These are phyloP conservation scores for Prototheca cutis DNA, from an alignment of 163 green algal species.

Conservation along the genomic window DNA sequence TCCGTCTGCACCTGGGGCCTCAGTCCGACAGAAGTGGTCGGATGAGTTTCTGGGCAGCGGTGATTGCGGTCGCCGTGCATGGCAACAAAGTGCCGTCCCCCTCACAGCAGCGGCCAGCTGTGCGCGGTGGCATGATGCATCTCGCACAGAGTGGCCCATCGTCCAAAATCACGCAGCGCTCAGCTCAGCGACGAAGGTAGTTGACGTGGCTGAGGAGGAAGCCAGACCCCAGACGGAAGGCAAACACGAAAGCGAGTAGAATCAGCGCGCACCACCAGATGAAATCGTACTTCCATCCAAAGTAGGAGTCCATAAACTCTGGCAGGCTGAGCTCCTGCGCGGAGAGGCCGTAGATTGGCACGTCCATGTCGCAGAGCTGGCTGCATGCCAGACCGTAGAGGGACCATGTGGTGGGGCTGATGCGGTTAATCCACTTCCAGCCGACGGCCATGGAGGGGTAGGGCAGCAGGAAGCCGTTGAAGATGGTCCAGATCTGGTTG, in stretches of 20 bases:
- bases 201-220: constrained; percentile 5
- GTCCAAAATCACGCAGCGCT: too few relatives aligned
- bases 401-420: constrained; percentile 47
- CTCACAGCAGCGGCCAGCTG: too few relatives aligned
- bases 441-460: constrained; percentile 33
- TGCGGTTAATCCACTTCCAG: constrained; percentile 52
- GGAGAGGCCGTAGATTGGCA: constrained; percentile 6
- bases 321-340: constrained; percentile 8
- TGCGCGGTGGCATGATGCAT: too few relatives aligned
- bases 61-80: too few relatives aligned
- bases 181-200: constrained; percentile 6
- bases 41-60: too few relatives aligned
- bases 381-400: constrained; percentile 42
- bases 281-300: constrained; percentile 40
- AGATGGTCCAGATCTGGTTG: constrained; percentile 34
- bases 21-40: too few relatives aligned
- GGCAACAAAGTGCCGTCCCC: too few relatives aligned
- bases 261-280: constrained; percentile 29
- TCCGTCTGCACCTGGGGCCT: too few relatives aligned
- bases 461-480: constrained; percentile 50
- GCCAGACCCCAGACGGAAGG: constrained; percentile 13
- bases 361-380: constrained; percentile 34
- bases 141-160: too few relatives aligned
- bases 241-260: constrained; percentile 14
- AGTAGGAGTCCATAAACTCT: constrained; percentile 16